Evolutionary conservation across 768 basidiomycete species (phyloP).

Genomic region (Leccinum truebloodii): DNA sequence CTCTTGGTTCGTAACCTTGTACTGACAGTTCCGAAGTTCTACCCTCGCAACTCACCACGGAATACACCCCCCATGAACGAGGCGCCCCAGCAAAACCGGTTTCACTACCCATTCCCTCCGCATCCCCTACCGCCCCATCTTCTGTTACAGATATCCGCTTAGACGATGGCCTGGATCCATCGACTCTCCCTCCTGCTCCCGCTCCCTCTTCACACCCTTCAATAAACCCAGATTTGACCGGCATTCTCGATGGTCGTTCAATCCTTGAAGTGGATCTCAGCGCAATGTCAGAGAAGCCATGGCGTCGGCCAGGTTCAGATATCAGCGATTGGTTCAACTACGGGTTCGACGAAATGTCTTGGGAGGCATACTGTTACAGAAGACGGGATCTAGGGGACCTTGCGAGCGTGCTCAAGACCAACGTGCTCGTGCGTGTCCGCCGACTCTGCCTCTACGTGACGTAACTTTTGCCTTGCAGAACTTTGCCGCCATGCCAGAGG

Average conservation of each 20-base stretch:
- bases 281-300: conserved; percentile 78
- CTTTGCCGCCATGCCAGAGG: conserved; percentile 81
- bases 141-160: conserved; percentile 17
- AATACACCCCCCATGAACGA: conserved; percentile 76
- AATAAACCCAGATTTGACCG: conserved; percentile 68
- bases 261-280: conserved; percentile 84
- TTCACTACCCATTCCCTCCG: conserved; percentile 19
- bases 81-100: conserved; percentile 43
- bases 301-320: conserved; percentile 91
- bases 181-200: conserved; percentile 60
- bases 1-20: conserved; percentile 1
- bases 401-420: conserved; percentile 77
- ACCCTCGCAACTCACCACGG: conserved; percentile 70
- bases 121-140: conserved; percentile 23
- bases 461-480: conserved; percentile 47
- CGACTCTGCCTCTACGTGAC: neutral
- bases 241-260: conserved; percentile 69
- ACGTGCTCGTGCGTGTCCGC: conserved; percentile 65
- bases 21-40: conserved; percentile 27
- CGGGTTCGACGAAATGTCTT: conserved; percentile 95
- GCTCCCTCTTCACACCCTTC: conserved; percentile 81
- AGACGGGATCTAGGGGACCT: conserved; percentile 79
- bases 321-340: conserved; percentile 99
- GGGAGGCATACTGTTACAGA: conserved; percentile 90
- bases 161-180: conserved; percentile 62